phyloP scores from a whole-genome alignment of 208 protist species.

The Leishmania aethiopica region DNA sequence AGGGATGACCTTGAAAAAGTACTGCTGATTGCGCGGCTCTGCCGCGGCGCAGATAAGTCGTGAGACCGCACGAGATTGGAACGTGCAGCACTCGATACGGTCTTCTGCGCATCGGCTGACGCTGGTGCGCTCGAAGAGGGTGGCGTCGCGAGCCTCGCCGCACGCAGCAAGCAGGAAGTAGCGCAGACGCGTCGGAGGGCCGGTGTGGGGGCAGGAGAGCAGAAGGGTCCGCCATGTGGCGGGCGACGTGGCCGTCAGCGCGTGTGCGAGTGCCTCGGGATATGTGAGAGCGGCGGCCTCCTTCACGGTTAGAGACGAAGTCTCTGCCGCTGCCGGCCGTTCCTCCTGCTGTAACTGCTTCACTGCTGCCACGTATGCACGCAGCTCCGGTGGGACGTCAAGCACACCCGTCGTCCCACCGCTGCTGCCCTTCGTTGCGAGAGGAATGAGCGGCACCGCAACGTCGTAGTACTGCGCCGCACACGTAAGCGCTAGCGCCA shows the following conservation, averaged over 20 bases:
- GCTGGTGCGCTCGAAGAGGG: not conserved
- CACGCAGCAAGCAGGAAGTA: conserved; percentile 16
- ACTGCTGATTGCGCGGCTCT: conserved; percentile 37
- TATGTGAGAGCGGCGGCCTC: conserved; percentile 1
- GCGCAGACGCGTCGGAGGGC: conserved; percentile 1
- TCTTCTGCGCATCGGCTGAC: not conserved
- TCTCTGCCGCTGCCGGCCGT: not conserved
- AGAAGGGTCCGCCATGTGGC: conserved; percentile 15
- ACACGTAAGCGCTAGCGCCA: conserved; percentile 33
- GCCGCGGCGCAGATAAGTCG: conserved; percentile 49
- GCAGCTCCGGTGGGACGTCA: conserved; percentile 18
- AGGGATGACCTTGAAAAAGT: conserved; percentile 69
- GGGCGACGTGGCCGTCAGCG: conserved; percentile 6
- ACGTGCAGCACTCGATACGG: conserved; percentile 54
- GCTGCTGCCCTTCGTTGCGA: not conserved
- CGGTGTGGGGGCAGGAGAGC: conserved; percentile 2
- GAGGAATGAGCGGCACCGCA: conserved; percentile 22
- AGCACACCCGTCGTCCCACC: not conserved
- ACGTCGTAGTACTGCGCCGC: conserved; percentile 41
- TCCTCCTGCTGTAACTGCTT: not conserved
- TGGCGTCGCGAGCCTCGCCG: not conserved
- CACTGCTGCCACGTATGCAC: not conserved
- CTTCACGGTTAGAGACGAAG: not conserved
- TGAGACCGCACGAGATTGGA: conserved; percentile 41
- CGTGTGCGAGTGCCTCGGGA: conserved; percentile 11